Evolutionary conservation across 768 basidiomycete species (phyloP), one percentile per base, ranked within the genome.

Genomic region (Podaxis sp.): DNA sequence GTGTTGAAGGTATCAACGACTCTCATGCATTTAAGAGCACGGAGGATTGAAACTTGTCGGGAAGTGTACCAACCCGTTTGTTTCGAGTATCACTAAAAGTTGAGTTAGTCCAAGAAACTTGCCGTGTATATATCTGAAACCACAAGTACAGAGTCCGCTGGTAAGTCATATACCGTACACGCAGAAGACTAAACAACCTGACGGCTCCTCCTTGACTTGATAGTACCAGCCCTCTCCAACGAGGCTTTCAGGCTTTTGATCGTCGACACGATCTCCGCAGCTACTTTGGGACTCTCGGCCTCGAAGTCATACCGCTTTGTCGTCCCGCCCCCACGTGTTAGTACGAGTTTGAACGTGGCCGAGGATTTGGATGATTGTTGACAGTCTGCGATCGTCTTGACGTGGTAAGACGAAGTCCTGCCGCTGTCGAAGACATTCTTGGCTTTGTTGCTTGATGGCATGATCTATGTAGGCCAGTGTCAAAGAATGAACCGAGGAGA

Each of bases 231-330:
- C 13, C 87, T 77, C 57, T 91, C 89, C 64, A 89, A 71, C 1
- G 80, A 79, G 5, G 80, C 68, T 70, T 89, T 91, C 58, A 93
- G 74, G 46, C 77, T 75, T 63, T 81, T 84, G 63, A 93, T 85
- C 4, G 82, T 86, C 65, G 88, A 83, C 52, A 92, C 91, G 61
- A 93, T 91, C 69, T 93, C 91, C 63, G 79, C 88, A 50, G 95
- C 93, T 59, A 86, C 69, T 71, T 87, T 89, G 1, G 90, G 80
- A 65, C 77, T 93, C 72, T 96, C 95, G 0, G 95, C 96, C 74
- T 99, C 97, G 70, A 97, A 98, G 67, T 98, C 96, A 70, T 98
- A 98, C 40, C 94, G 80, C 79, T 98, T 99, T 65, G 59, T 61
- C 46, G 59, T 88, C 89, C 44, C 85, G 80, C 46, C 82, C 38